Conservation (phyloP, 306 rosid species). For the Mucuna pruriens region DNA sequence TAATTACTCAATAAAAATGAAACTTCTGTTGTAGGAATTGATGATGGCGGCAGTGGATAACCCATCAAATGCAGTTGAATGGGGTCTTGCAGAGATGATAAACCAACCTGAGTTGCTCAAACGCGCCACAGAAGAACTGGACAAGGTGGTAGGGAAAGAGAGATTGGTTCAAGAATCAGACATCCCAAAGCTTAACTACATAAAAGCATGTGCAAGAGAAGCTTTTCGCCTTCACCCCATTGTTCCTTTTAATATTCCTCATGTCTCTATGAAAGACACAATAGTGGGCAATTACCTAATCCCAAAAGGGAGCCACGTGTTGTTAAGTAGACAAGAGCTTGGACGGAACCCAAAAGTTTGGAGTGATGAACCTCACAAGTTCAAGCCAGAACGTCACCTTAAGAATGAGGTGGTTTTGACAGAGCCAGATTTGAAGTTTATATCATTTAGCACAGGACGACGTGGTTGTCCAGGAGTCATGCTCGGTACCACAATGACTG, state of each 20-base stretch:
- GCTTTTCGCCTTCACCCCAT: conserved; percentile 49
- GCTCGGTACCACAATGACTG: conserved; percentile 32
- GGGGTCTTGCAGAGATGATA: conserved; percentile 26
- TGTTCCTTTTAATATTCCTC: conserved; percentile 37
- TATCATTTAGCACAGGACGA: conserved; percentile 35
- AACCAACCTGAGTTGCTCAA: conserved; percentile 12
- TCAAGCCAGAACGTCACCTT: conserved; percentile 50
- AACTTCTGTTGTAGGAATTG: conserved; percentile 33
- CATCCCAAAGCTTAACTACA: conserved; percentile 39
- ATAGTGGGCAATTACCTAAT: conserved; percentile 47
- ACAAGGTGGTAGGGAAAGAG: background rate
- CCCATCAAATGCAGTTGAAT: conserved; percentile 41
- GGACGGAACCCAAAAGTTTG: conserved; percentile 40
- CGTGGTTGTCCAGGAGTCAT: conserved; percentile 15
- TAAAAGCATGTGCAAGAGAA: conserved; percentile 33
- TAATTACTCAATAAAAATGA: background rate
- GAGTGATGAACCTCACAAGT: conserved; percentile 34
- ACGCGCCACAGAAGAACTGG: background rate
- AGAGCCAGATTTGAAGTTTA: conserved; percentile 31
- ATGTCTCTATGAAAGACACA: conserved; percentile 31
- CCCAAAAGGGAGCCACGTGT: conserved; percentile 49
- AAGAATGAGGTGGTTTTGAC: background rate
- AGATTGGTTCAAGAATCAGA: conserved; percentile 43
- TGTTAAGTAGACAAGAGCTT: conserved; percentile 41
- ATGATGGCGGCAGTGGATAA: conserved; percentile 45